These are phyloP conservation scores for Calonectria hawksworthii DNA, from an alignment of 2,329 filamentous ascomycete genomes.

Conservation along the genomic window DNA sequence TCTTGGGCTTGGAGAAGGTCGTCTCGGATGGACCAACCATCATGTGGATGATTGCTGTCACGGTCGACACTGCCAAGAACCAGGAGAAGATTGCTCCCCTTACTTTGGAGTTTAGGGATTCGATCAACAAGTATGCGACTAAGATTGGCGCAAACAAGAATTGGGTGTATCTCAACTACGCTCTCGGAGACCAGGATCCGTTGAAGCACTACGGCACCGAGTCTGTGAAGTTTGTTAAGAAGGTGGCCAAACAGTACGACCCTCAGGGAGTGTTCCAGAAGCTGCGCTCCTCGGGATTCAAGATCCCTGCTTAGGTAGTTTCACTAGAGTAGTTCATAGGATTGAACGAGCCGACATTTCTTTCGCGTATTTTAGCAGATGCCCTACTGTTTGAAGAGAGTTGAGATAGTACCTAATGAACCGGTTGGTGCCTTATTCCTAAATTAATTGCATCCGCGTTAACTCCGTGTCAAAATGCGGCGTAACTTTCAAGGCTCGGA, in stretches of 20 bases:
- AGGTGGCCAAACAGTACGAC: slow-evolving; percentile 50
- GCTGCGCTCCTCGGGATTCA: slow-evolving; percentile 47
- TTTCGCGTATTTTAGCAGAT: background rate
- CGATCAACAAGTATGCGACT: slow-evolving; percentile 44
- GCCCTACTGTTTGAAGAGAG: background rate
- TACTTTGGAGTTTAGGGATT: slow-evolving; percentile 41
- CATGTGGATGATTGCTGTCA: slow-evolving; percentile 55
- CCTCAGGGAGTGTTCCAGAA: slow-evolving; percentile 52
- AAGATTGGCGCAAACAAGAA: slow-evolving; percentile 48
- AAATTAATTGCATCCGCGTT: background rate
- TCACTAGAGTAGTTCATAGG: no score
- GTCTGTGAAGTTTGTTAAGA: slow-evolving; percentile 49
- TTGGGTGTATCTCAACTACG: slow-evolving; percentile 61
- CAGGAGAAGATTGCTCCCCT: slow-evolving; percentile 50
- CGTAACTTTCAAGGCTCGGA: background rate
- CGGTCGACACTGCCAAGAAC: slow-evolving; percentile 54
- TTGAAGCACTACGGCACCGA: slow-evolving; percentile 54
- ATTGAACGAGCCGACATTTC: background rate
- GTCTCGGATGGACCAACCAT: slow-evolving; percentile 53
- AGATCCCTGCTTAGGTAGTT: slow-evolving; percentile 33
- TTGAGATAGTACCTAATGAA: no score
- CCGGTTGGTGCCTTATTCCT: background rate
- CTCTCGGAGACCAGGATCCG: slow-evolving; percentile 54
- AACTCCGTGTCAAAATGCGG: background rate
- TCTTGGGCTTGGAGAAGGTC: slow-evolving; percentile 49